Conservation (phyloP, 768 basidiomycete species). For the Leucosporidium yakuticum region DNA sequence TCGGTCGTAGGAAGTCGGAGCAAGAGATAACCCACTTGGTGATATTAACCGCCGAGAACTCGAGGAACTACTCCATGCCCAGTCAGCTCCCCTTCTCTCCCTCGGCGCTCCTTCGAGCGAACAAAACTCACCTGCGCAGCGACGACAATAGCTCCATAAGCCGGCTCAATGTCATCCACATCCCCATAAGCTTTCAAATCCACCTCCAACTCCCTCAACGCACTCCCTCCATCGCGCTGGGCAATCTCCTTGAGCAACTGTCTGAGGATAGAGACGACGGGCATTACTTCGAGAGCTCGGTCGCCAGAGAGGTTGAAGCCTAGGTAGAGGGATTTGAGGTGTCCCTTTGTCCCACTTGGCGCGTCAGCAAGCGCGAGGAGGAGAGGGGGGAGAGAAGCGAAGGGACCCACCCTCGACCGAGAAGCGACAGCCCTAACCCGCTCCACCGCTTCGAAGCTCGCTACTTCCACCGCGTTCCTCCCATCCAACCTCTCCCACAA, state of each 20-base stretch:
- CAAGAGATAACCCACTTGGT: too few species aligned
- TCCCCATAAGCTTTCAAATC: not conserved
- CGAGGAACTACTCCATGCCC: slow-evolving; percentile 13
- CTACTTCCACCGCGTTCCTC: too few species aligned
- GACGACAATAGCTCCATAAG: not conserved
- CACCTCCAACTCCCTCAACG: not conserved
- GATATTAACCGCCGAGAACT: slow-evolving; percentile 24
- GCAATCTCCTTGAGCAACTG: slow-evolving; percentile 17
- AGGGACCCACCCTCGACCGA: too few species aligned
- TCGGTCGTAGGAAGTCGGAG: too few species aligned
- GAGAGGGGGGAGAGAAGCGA: too few species aligned
- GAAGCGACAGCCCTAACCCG: too few species aligned
- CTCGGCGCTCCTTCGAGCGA: too few species aligned
- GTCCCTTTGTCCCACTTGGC: slow-evolving; percentile 2
- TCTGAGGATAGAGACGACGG: slow-evolving; percentile 1
- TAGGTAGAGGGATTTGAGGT: slow-evolving; percentile 1
- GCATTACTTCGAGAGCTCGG: not conserved
- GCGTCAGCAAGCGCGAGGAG: not conserved
- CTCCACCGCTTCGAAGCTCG: too few species aligned
- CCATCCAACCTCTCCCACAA: too few species aligned
- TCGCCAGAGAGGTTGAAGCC: slow-evolving; percentile 6
- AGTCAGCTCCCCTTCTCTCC: not conserved
- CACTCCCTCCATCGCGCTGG: slow-evolving; percentile 1
- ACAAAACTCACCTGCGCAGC: not conserved
- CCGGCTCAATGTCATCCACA: slow-evolving; percentile 8